Evolutionary conservation across 306 rosid species (phyloP), one percentile per base, ranked within the genome.

Genomic region (Ormosia emarginata): DNA sequence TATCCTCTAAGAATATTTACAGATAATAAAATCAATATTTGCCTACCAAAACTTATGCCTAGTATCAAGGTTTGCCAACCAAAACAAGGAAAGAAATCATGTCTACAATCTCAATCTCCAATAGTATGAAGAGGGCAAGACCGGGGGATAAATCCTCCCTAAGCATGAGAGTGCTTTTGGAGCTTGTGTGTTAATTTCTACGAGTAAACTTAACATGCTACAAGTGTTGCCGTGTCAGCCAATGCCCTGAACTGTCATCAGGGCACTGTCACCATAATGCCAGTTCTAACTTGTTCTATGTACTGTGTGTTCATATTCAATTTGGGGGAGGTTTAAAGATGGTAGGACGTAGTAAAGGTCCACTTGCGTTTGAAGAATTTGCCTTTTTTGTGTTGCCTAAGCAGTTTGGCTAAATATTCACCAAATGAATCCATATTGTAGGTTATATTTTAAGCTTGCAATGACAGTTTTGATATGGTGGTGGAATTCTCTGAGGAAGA

Each of bases 111-210:
- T 24, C 24, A 24, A 24, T 24, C 24, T 24, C 24, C 24, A 24
- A 24, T 24, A n/a, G n/a, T n/a, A 92, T 93, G 98, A 96, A 96
- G 93, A 92, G 98, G 87, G 99, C 99, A 96, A 96, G 82, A 93
- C 98, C 82, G 86, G 97, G 93, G 96, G 94, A 83, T 93, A 88
- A 83, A 70, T 46, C 33, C 65, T 77, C 58, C 53, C 59, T 56
- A 75, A 55, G 33, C 30, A 76, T 64, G 81, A 64, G 82, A 77
- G 56, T 77, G 89, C 87, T 83, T 78, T 90, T 73, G 84, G 89
- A 87, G 89, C 92, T 86, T 81, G 82, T 86, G 85, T 89, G 24
- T 87, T 87, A 82, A 57, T 84, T 88, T 87, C 86, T 84, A 85
- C 86, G 79, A 84, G 79, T 73, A 84, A 87, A 61, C 86, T 77